Base-by-base conservation (phyloP, 2,329 filamentous ascomycete genomes). In the Corynespora cassiicola region DNA sequence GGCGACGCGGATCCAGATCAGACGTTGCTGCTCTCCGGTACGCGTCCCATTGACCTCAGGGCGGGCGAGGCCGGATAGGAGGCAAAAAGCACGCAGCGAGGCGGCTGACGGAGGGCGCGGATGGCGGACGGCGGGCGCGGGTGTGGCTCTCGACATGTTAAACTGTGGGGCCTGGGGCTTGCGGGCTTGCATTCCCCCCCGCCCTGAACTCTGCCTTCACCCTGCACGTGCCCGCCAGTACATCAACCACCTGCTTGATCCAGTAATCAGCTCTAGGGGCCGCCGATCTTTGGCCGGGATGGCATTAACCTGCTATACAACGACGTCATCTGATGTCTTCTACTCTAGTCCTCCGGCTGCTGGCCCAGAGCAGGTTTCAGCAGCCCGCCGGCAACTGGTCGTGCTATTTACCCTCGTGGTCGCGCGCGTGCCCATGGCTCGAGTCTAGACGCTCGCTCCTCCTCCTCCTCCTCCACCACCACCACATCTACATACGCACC, bases 161-260 rank as follows among this genome's bases (percentile, higher is more conserved):
- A 17, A 26, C 22, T 16, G 36, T 25, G 28, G 17, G 19, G 27
- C 28, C 27, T 38, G 20, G 14, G 34, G n/a, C 10, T 27, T 18
- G 23, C 23, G 15, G 21, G 22, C 8, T 27, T 34, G 23, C 30
- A 29, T 19, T 17, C 37, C 30, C 29, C 31, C 31, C 33, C 20
- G 1, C 15, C 21, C 10, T 15, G 19, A 7, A 30, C 34, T 11
- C 15, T 6, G 15, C 11, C 21, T 27, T 31, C 31, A 31, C 28
- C 16, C 15, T 24, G 22, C 22, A n/a, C n/a, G n/a, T n/a, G n/a
- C n/a, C n/a, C n/a, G n/a, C n/a, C n/a, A n/a, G n/a, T n/a, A n/a
- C n/a, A n/a, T n/a, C n/a, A 17, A 18, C 39, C 46, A 58, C 55
- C 49, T 58, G 29, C 53, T 47, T n/a, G 7, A 51, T 39, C 3